Conservation (phyloP, 768 basidiomycete species). For the Russula sp. region DNA sequence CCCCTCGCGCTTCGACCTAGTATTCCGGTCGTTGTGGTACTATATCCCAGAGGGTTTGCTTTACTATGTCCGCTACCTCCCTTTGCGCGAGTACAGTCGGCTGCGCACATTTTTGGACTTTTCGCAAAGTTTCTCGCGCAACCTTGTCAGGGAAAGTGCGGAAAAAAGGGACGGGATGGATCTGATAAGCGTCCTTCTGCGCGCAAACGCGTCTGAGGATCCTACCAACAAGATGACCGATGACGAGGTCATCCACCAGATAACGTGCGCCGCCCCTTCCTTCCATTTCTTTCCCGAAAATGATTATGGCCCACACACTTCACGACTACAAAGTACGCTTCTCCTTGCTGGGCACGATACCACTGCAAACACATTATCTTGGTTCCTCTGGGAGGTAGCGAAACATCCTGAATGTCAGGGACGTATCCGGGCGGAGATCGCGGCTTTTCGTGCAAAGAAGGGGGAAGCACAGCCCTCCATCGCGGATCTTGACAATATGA, state of each 20-base stretch:
- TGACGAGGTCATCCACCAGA: constrained; percentile 12
- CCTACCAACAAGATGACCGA: neutral
- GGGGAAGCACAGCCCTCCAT: constrained; percentile 1
- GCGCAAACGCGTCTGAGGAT: constrained; percentile 15
- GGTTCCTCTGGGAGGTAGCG: constrained; percentile 20
- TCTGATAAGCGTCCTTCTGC: constrained; percentile 17
- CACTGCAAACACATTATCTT: constrained; percentile 10
- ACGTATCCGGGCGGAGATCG: constrained; percentile 17
- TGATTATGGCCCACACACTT: neutral
- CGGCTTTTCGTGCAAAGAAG: neutral
- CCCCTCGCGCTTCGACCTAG: constrained; percentile 11
- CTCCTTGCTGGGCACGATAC: constrained; percentile 21
- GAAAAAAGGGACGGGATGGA: constrained; percentile 15
- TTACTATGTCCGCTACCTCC: constrained; percentile 17
- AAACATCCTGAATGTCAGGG: constrained; percentile 17
- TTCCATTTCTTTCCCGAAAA: neutral
- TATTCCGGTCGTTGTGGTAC: constrained; percentile 15
- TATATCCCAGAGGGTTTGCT: constrained; percentile 16
- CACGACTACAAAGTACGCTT: neutral
- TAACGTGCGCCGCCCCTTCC: constrained; percentile 9
- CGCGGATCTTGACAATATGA: constrained; percentile 15
- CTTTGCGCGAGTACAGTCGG: constrained; percentile 16
- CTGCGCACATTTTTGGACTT: constrained; percentile 9
- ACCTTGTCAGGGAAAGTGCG: constrained; percentile 5
- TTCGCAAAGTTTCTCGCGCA: constrained; percentile 5